Evolutionary conservation across 1,139 yeast species (phyloP), one percentile per base, ranked within the genome.

Genomic region (Yamadazyma songkhlaensis): DNA sequence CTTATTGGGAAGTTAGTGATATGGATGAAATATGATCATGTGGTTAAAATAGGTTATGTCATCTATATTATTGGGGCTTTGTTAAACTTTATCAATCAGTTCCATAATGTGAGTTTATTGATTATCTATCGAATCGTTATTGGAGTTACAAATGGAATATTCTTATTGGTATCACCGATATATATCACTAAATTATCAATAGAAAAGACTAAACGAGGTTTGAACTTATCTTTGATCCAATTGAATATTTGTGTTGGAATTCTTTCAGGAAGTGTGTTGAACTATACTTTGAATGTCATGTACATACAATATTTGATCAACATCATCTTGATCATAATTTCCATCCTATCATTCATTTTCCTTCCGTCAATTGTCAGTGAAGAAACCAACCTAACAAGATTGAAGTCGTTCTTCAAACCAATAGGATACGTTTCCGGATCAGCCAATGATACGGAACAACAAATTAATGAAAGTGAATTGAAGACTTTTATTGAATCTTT

Each of bases 91-190:
- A 14, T 37, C 30, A 32, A 39, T 39, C 25, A 20, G 9, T 9
- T 15, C 23, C 12, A 38, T 23, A 23, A 23, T 22, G 10, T 25
- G 42, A 50, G 45, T 42, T 17, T 37, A 7, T 52, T 51, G 32
- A 39, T 50, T 3, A 20, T 37, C n/a, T 63, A 63, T 4, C 41
- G 67, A 26, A 27, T 55, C 4, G 11, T 55, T 3, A 41, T 51
- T 35, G 70, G 68, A 2, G 35, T 54, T 3, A 38, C 57, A 10
- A 56, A 61, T 26, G 68, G 68, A 2, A 40, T 53, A 2, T 42
- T 57, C 25, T 45, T 61, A 25, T 60, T 60, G 4, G 35, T 58
- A 3, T 56, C 57, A 3, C 65, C 68, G 0, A 44, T 61, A 13
- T 61, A 50, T 41, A 51, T 60, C 36, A 43, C 50, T 26, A 60